phyloP scores from a whole-genome alignment of 2,329 filamentous ascomycete genomes.

The Diplodia scrobiculata region DNA sequence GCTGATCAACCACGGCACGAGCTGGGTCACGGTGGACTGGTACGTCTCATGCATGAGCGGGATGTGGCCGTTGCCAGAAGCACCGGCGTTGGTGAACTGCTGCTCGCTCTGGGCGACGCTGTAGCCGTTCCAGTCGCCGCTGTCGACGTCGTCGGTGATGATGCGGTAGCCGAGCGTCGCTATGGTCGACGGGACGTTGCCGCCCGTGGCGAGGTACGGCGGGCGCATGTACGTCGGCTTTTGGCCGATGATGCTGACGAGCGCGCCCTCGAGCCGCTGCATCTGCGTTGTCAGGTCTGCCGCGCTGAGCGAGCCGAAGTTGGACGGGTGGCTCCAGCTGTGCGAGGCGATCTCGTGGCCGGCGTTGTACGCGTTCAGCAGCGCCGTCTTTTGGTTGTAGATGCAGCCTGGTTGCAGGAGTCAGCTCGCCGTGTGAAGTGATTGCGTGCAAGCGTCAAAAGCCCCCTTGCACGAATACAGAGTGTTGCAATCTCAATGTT shows the following conservation, averaged over 20 bases:
- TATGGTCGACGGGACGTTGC: conserved; percentile 40
- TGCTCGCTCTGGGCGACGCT: conserved; percentile 40
- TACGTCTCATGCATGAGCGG: conserved; percentile 44
- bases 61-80: conserved; percentile 43
- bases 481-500: background rate
- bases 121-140: conserved; percentile 42
- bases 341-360: conserved; percentile 45
- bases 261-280: conserved; percentile 40
- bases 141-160: conserved; percentile 41
- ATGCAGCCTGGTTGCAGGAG: conserved; percentile 37
- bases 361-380: conserved; percentile 40
- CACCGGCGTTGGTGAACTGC: conserved; percentile 39
- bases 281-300: conserved; percentile 40
- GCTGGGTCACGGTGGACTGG: conserved; percentile 39
- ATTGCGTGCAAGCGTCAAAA: background rate
- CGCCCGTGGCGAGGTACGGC: conserved; percentile 42
- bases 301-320: conserved; percentile 40
- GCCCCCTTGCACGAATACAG: too few relatives aligned
- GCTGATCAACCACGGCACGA: conserved; percentile 44
- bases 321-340: conserved; percentile 41
- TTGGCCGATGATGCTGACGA: conserved; percentile 43
- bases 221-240: conserved; percentile 46
- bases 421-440: background rate
- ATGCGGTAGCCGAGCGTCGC: conserved; percentile 42
- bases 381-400: conserved; percentile 39